Evolutionary conservation across 1,284 basidiomycete genomes (phyloP).

Genomic region (Fomitopsis pinicola): DNA sequence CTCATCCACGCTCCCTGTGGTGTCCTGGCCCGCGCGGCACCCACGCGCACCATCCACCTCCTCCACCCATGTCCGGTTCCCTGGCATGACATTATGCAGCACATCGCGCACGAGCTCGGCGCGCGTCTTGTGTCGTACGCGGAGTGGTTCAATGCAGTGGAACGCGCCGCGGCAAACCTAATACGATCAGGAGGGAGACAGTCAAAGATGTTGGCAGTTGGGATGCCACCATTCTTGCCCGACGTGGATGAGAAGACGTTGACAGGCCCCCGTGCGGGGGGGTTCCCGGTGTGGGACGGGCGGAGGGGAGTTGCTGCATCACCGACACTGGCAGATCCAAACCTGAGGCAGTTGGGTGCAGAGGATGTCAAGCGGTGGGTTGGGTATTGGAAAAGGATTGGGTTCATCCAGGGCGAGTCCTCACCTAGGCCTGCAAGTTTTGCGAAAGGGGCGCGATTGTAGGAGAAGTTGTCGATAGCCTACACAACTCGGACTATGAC

Average conservation of each 20-base stretch:
- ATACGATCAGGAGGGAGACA: neutral
- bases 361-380: conserved; percentile 5
- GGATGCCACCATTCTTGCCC: neutral
- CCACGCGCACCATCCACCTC: conserved; percentile 22
- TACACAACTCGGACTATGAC: too few species aligned
- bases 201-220: too few species aligned
- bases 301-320: neutral
- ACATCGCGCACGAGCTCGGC: conserved; percentile 13
- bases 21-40: conserved; percentile 14
- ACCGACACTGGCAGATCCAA: neutral
- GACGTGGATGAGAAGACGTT: neutral
- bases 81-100: conserved; percentile 15
- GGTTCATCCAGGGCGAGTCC: neutral
- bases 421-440: neutral
- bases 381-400: neutral
- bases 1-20: neutral
- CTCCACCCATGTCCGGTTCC: conserved; percentile 24
- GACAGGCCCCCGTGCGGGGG: neutral
- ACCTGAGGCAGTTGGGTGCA: neutral
- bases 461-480: too few species aligned
- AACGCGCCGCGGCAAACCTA: neutral
- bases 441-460: neutral
- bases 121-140: conserved; percentile 20
- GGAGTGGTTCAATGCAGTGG: conserved; percentile 18
- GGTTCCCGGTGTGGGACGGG: neutral